Evolutionary conservation across 2,329 filamentous ascomycete species (phyloP), one percentile per base, ranked within the genome.

Genomic region (Trichothecium roseum): DNA sequence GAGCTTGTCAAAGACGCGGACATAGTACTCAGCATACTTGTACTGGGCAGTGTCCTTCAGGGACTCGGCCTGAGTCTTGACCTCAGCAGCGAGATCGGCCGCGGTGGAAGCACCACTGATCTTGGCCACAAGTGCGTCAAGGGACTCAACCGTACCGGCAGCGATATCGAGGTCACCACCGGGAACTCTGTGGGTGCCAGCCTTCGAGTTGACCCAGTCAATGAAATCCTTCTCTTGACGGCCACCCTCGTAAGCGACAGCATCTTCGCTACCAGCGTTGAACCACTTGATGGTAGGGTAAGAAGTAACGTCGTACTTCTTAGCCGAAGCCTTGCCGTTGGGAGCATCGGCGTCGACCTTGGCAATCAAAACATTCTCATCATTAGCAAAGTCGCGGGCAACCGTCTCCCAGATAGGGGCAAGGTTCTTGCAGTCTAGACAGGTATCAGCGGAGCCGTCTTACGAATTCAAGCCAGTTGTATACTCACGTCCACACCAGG

Each of bases 241-340:
- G 42, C 74, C 84, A 41, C 83, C 81, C 36, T 69, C 64, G 72
- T 95, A 98, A 31, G 68, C 55, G 49, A 80, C 71, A 31, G 78
- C 60, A 53, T 82, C 77, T 44, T 73, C 83, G 54, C 78, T 84
- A 48, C 87, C 88, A 58, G 82, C 83, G 47, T 86, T 75, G 74
- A 95, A 98, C 75, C 81, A 98, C 68, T 94, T 94, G 69, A 98
- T 94, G 43, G 91, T 98, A 34, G 91, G 91, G 72, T 93, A 98
- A 26, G 82, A 85, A 37, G 72, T 73, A 47, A 98, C 76, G 41
- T 79, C 85, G 55, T 91, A 80, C 35, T 80, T 77, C 54, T 76
- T 62, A 35, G 87, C 81, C 34, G 80, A 78, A 30, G 74, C 73
- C 65, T 94, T 95, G 60, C 81, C 77, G 60, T 85, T 85, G 49